Percentiles rank a stretch among this genome's conserved stretches.
Conservation (phyloP, 139 green algal species). For the Haematococcus sp. region DNA sequence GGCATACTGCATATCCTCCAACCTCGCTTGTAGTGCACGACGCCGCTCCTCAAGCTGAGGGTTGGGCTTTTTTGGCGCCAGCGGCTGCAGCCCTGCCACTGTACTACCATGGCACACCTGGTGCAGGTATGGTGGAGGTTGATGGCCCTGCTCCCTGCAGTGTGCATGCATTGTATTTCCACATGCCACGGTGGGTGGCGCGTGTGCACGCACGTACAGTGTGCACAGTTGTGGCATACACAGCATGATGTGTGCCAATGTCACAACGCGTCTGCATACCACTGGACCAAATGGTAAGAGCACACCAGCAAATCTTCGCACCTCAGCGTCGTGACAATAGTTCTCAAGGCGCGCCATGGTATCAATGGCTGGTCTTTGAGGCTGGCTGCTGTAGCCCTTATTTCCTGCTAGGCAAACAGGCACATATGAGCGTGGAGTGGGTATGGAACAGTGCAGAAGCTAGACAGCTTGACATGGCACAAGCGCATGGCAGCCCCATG, state of each 20-base stretch:
- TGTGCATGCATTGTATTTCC: too few relatives aligned
- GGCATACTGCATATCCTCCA: conserved; percentile 55
- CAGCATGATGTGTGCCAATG: too few relatives aligned
- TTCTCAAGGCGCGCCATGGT: neutral
- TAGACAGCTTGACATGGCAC: too few relatives aligned
- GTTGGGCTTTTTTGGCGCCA: neutral
- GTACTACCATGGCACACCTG: conserved; percentile 33
- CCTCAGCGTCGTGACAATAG: neutral
- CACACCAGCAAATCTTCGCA: neutral
- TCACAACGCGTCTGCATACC: too few relatives aligned
- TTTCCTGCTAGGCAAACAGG: too few relatives aligned
- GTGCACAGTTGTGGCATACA: too few relatives aligned
- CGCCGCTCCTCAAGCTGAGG: conserved; percentile 52
- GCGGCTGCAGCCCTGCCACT: conserved; percentile 42
- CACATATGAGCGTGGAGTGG: too few relatives aligned
- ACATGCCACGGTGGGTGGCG: too few relatives aligned
- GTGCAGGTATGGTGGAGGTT: conserved; percentile 22
- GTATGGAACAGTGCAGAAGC: too few relatives aligned
- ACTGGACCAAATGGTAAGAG: too few relatives aligned
- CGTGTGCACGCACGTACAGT: too few relatives aligned
- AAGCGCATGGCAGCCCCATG: neutral
- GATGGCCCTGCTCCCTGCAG: too few relatives aligned
- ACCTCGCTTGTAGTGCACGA: conserved; percentile 30
- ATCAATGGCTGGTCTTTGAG: neutral
- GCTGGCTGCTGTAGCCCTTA: neutral